Percentiles rank a stretch among this genome's conserved stretches.
These are phyloP conservation scores for Cystofilobasidium ferigula DNA, from an alignment of 768 basidiomycete genomes.

Conservation along the genomic window DNA sequence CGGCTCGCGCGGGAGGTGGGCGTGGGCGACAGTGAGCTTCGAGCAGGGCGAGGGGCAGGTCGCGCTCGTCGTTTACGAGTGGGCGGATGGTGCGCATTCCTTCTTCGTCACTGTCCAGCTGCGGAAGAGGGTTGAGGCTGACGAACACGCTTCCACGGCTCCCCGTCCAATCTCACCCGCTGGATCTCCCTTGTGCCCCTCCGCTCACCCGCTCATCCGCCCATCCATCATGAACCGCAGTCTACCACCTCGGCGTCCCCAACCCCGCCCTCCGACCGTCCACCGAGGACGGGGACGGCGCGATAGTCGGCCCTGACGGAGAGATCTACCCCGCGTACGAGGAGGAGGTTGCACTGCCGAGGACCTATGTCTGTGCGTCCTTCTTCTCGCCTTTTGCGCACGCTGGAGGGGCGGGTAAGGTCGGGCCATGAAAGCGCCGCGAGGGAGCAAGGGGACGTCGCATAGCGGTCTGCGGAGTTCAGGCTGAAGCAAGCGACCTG, in stretches of 20 bases:
- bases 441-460: no score
- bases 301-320: no score
- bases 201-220: background rate
- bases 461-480: no score
- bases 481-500: background rate
- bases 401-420: no score
- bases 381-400: conserved; percentile 44
- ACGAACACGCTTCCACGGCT: no score
- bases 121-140: no score
- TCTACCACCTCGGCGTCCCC: conserved; percentile 58
- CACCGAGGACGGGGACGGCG: no score
- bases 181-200: background rate
- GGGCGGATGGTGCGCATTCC: conserved; percentile 55
- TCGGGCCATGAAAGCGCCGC: no score
- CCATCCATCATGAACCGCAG: background rate
- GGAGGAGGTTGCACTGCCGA: conserved; percentile 18
- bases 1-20: no score
- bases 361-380: conserved; percentile 34
- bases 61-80: conserved; percentile 92
- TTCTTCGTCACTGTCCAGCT: background rate
- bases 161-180: no score
- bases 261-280: conserved; percentile 31
- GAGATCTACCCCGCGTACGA: no score
- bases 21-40: conserved; percentile 42
- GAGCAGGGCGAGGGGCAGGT: conserved; percentile 68